phyloP scores from a whole-genome alignment of 441 rosid genomes.

The Biscutella laevigata region DNA sequence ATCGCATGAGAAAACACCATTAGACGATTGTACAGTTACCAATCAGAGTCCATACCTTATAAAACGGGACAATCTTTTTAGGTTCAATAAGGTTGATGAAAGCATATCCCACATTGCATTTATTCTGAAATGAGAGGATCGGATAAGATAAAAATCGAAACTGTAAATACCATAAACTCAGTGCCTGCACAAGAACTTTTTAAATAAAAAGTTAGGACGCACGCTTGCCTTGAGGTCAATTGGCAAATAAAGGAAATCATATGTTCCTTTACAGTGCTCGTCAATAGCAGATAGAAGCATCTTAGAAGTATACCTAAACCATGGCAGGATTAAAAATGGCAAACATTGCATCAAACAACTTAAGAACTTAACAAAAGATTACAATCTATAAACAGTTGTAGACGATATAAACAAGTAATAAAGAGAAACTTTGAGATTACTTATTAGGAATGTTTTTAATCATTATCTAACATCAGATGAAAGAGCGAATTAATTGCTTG shows the following conservation, averaged over 20 bases:
- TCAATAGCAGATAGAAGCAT: conserved; percentile 78
- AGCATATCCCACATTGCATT: conserved; percentile 45
- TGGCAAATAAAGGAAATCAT: conserved; percentile 68
- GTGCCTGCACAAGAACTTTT: background rate
- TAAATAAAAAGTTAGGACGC: background rate
- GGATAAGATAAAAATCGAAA: background rate
- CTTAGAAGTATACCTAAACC: conserved; percentile 64
- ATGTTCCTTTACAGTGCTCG: conserved; percentile 62
- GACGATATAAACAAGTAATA: background rate
- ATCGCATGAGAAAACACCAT: too few species aligned
- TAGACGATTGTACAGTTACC: too few species aligned
- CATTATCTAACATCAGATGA: too few species aligned
- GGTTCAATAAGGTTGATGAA: conserved; percentile 39
- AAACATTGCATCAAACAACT: background rate
- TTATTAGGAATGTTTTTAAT: conserved; percentile 72
- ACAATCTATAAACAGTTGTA: background rate
- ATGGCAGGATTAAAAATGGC: conserved; percentile 7
- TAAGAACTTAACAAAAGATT: background rate
- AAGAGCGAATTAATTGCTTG: too few species aligned
- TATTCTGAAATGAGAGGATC: conserved; percentile 27
- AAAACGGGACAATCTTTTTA: conserved; percentile 30
- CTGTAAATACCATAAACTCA: background rate
- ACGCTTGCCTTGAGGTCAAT: conserved; percentile 65
- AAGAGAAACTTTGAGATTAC: conserved; percentile 27
- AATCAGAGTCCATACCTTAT: conserved; percentile 36